Evolutionary conservation across 495 filamentous ascomycete genomes (phyloP).

Genomic region (Penicillium riverlandense): DNA sequence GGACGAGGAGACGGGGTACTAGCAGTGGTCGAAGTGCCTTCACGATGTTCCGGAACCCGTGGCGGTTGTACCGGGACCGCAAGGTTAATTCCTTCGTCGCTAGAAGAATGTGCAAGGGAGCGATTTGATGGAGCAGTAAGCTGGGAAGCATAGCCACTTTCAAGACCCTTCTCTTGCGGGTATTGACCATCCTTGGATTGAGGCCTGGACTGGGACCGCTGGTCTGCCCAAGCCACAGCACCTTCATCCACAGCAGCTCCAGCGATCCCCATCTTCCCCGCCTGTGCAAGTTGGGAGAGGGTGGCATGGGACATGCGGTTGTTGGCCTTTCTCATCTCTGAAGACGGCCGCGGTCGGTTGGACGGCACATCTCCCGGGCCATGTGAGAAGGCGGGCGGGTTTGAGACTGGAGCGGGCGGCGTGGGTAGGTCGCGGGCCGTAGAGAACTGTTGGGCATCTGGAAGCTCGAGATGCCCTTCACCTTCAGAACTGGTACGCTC

Average conservation of each 20-base stretch:
- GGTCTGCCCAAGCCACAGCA: slow-evolving; percentile 12
- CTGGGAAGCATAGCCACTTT: neutral
- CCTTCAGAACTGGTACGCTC: slow-evolving; percentile 55
- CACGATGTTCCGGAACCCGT: slow-evolving; percentile 12
- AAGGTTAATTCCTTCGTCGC: slow-evolving; percentile 12
- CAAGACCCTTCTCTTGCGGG: slow-evolving; percentile 5
- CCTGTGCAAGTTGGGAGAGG: slow-evolving; percentile 65
- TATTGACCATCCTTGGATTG: slow-evolving; percentile 6
- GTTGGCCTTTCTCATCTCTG: slow-evolving; percentile 70
- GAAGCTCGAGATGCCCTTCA: slow-evolving; percentile 26
- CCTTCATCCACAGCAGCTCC: slow-evolving; percentile 21
- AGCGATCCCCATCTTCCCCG: slow-evolving; percentile 40
- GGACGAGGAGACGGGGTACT: slow-evolving; percentile 17
- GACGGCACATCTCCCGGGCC: slow-evolving; percentile 58
- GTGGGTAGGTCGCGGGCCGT: slow-evolving; percentile 26
- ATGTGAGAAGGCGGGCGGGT: slow-evolving; percentile 72
- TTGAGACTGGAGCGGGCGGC: slow-evolving; percentile 64
- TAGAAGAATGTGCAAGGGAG: slow-evolving; percentile 11
- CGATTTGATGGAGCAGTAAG: neutral
- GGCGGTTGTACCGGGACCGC: slow-evolving; percentile 8
- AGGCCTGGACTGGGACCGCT: slow-evolving; percentile 15
- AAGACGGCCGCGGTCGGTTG: slow-evolving; percentile 59
- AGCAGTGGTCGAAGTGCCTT: slow-evolving; percentile 8
- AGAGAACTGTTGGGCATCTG: too few relatives aligned
- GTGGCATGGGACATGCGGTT: slow-evolving; percentile 77